Evolutionary conservation across 306 rosid species (phyloP).

Genomic region (Quercus ilex): DNA sequence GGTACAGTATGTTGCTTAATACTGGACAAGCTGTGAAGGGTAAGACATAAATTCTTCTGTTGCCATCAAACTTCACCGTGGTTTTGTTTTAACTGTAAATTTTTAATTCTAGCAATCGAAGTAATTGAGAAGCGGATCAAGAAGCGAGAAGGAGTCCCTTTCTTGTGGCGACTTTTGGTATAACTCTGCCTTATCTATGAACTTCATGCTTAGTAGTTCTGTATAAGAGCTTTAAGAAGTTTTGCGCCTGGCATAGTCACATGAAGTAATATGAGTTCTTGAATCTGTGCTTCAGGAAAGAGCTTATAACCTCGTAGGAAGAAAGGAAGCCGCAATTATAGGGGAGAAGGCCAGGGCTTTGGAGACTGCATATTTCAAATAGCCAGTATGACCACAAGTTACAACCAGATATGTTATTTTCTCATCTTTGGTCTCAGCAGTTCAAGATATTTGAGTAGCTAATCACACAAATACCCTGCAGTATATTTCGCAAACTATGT

Average conservation of each 20-base stretch:
- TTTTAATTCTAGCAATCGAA: constrained; percentile 48
- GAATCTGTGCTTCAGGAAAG: constrained; percentile 50
- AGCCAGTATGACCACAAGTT: constrained; percentile 14
- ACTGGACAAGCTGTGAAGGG: constrained; percentile 56
- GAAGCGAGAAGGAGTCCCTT: constrained; percentile 65
- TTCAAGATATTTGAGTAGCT: background rate
- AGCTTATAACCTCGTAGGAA: constrained; percentile 51
- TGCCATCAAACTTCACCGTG: background rate
- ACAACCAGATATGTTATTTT: background rate
- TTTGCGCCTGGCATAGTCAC: background rate
- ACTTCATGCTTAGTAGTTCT: background rate
- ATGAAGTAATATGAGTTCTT: background rate
- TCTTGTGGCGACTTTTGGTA: constrained; percentile 78
- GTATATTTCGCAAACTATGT: background rate
- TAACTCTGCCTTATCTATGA: background rate
- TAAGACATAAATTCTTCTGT: constrained; percentile 20
- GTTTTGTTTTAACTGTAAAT: constrained; percentile 9
- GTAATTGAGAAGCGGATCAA: constrained; percentile 50
- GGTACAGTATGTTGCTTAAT: constrained; percentile 66
- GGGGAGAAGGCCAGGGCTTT: constrained; percentile 53
- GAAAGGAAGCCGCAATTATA: constrained; percentile 53
- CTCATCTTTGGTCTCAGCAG: background rate
- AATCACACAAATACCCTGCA: background rate
- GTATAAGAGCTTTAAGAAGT: background rate
- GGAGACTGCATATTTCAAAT: constrained; percentile 58